A percentile compares a stretch with the other conserved stretches of the same genome.
Conservation (phyloP, 306 rosid genomes). For the Gastrolobium bilobum region DNA sequence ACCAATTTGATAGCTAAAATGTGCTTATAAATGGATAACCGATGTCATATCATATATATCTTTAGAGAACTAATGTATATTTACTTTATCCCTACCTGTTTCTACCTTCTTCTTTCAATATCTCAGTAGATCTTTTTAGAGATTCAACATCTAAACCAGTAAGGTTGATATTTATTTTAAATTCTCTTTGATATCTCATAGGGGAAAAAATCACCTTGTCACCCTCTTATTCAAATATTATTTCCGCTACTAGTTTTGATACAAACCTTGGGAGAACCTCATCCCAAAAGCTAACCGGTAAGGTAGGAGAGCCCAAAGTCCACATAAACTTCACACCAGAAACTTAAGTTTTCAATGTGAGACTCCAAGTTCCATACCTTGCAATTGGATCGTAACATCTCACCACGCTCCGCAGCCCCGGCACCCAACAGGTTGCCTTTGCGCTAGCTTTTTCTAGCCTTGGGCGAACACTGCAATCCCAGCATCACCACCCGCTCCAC, state of each 20-base stretch:
- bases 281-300: no score
- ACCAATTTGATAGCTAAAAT: neutral
- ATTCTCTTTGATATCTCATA: neutral
- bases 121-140: neutral
- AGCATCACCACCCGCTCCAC: no score
- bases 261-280: no score
- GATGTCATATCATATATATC: neutral
- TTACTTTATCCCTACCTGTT: slow-evolving; percentile 7
- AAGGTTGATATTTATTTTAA: neutral
- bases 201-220: neutral
- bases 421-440: no score
- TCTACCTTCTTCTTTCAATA: slow-evolving; percentile 25
- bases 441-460: no score
- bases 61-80: neutral
- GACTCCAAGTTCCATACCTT: no score
- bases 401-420: no score
- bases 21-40: neutral
- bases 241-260: neutral
- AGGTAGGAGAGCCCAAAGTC: no score
- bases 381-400: no score
- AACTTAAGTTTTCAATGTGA: no score
- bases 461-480: no score
- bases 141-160: slow-evolving; percentile 12
- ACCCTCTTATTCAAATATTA: neutral
- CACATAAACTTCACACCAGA: no score